Evolutionary conservation across 768 basidiomycete genomes (phyloP).

Genomic region (Pisolithus tinctorius): DNA sequence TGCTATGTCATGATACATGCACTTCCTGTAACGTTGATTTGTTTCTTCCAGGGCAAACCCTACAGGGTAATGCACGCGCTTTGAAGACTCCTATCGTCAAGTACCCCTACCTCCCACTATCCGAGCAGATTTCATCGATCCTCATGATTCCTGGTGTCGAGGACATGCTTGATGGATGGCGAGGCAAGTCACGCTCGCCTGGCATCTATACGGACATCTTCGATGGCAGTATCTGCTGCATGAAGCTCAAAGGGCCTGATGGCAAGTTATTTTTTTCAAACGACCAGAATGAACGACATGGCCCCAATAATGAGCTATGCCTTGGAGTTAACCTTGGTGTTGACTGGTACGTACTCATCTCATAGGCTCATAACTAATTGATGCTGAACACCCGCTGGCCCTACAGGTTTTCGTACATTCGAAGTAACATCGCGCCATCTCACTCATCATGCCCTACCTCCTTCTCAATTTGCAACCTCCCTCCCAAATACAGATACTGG

Average conservation of each 20-base stretch:
- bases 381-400: no score
- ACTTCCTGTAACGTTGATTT: no score
- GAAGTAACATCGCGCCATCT: slow-evolving; percentile 28
- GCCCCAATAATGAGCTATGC: slow-evolving; percentile 19
- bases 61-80: not conserved
- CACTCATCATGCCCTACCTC: slow-evolving; percentile 30
- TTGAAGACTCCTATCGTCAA: slow-evolving; percentile 1
- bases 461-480: slow-evolving; percentile 27
- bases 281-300: not conserved
- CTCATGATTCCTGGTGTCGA: not conserved
- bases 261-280: no score
- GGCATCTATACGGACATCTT: slow-evolving; percentile 21
- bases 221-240: slow-evolving; percentile 20
- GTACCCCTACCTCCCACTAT: slow-evolving; percentile 5
- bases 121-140: slow-evolving; percentile 4
- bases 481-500: slow-evolving; percentile 16
- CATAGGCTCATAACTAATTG: not conserved
- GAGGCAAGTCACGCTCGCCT: not conserved
- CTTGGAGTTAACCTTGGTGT: slow-evolving; percentile 24
- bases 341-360: slow-evolving; percentile 22
- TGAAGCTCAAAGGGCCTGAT: no score
- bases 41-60: not conserved
- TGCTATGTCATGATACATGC: not conserved
- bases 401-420: slow-evolving; percentile 31
- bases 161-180: slow-evolving; percentile 15